Percentiles rank a stretch among this genome's conserved stretches.
These are phyloP conservation scores for Podosphaera fusca DNA, from an alignment of 2,329 filamentous ascomycete genomes.

Conservation along the genomic window DNA sequence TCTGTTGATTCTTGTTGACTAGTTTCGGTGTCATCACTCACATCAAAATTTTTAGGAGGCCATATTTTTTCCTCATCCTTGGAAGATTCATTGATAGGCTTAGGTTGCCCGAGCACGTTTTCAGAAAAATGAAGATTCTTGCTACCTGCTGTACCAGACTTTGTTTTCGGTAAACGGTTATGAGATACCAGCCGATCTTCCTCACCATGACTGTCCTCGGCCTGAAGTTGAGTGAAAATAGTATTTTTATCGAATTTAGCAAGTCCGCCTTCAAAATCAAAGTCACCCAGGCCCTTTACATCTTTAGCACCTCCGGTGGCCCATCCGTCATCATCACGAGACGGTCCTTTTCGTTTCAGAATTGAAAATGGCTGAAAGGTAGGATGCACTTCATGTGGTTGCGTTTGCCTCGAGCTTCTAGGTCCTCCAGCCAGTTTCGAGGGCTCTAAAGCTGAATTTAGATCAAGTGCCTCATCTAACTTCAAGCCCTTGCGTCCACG, in stretches of 20 bases:
- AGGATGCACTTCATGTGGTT: conserved; percentile 36
- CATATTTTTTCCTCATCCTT: conserved; percentile 21
- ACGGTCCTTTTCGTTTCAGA: conserved; percentile 23
- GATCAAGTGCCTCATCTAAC: conserved; percentile 17
- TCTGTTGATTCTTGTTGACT: conserved; percentile 16
- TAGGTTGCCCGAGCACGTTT: conserved; percentile 55
- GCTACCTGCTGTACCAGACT: conserved; percentile 50
- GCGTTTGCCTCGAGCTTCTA: conserved; percentile 46
- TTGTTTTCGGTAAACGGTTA: conserved; percentile 39
- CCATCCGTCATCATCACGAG: conserved; percentile 54
- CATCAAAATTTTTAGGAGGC: conserved; percentile 54
- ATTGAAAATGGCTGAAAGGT: conserved; percentile 40
- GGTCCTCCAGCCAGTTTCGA: conserved; percentile 24
- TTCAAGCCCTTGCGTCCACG: conserved; percentile 13
- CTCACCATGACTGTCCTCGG: conserved; percentile 73
- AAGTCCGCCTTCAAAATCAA: conserved; percentile 74
- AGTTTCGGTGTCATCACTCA: conserved; percentile 13
- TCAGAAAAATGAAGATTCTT: conserved; percentile 85
- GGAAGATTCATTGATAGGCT: conserved; percentile 12
- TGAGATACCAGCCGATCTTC: conserved; percentile 76
- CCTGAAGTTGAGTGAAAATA: conserved; percentile 77
- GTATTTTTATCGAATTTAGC: conserved; percentile 88
- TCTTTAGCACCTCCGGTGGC: conserved; percentile 91
- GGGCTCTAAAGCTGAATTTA: conserved; percentile 20
- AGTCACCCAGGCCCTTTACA: conserved; percentile 78